Conservation (phyloP, 345 rosid species). For the Stellera chamaejasme region DNA sequence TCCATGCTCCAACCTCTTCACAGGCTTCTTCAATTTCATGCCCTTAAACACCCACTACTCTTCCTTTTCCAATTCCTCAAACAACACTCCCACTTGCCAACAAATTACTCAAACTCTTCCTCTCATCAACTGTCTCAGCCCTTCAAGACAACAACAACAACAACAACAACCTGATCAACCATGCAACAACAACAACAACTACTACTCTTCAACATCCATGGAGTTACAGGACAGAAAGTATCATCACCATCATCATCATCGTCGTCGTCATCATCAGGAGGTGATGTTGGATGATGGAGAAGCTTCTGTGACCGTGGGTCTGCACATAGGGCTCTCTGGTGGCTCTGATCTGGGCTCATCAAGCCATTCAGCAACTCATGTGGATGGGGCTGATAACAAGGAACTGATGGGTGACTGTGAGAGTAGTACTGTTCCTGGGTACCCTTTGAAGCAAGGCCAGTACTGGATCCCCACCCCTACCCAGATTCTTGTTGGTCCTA, state of each 20-base stretch:
- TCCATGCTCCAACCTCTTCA: conserved; percentile 30
- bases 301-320: conserved; percentile 22
- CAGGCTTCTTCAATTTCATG: conserved; percentile 28
- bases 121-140: conserved; percentile 30
- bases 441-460: conserved; percentile 25
- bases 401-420: conserved; percentile 6
- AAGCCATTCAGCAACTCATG: conserved; percentile 11
- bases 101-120: conserved; percentile 22
- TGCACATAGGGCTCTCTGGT: conserved; percentile 38
- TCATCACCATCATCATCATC: neutral
- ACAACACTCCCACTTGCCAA: conserved; percentile 1
- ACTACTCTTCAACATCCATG: neutral
- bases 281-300: conserved; percentile 1
- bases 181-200: conserved; percentile 16
- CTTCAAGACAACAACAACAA: conserved; percentile 20
- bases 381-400: conserved; percentile 7
- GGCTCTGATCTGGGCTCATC: conserved; percentile 14
- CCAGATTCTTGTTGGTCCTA: conserved; percentile 59
- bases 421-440: conserved; percentile 15
- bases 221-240: conserved; percentile 14
- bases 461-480: conserved; percentile 60
- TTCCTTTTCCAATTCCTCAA: conserved; percentile 5
- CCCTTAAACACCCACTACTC: conserved; percentile 20
- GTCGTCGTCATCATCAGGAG: neutral
- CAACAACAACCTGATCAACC: conserved; percentile 19